Conservation (phyloP, 345 rosid genomes). For the Rhodomyrtus tomentosa region DNA sequence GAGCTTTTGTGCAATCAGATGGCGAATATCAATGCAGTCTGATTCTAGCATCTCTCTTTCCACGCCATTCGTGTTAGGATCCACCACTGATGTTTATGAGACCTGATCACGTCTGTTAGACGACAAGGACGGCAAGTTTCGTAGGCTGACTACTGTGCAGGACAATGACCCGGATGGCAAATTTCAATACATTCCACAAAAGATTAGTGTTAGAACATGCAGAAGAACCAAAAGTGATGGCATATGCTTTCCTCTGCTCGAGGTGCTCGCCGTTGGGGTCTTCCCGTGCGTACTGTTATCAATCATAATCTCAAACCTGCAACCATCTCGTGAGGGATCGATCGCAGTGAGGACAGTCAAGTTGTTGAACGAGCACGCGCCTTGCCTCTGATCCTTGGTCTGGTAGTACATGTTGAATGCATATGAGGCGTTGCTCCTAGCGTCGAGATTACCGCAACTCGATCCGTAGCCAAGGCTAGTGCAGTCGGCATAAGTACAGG, state of each 20-base stretch:
- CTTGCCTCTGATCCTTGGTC: slow-evolving; percentile 51
- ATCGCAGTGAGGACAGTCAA: slow-evolving; percentile 19
- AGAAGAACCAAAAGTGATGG: background rate
- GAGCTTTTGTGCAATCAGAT: background rate
- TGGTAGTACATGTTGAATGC: slow-evolving; percentile 72
- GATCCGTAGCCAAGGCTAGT: slow-evolving; percentile 53
- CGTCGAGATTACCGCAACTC: slow-evolving; percentile 37
- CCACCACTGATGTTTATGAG: background rate
- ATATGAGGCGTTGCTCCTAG: slow-evolving; percentile 47
- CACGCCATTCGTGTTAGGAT: background rate
- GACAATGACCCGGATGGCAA: background rate
- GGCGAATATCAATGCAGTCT: background rate
- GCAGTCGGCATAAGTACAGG: slow-evolving; percentile 64
- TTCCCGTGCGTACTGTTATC: slow-evolving; percentile 26
- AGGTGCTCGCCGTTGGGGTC: slow-evolving; percentile 1
- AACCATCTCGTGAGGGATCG: slow-evolving; percentile 43
- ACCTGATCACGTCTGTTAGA: background rate
- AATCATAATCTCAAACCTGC: slow-evolving; percentile 58
- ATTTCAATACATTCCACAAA: background rate
- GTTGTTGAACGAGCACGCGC: slow-evolving; percentile 32
- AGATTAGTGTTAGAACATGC: background rate
- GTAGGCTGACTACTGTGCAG: background rate
- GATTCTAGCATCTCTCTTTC: background rate
- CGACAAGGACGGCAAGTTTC: background rate
- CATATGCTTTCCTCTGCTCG: slow-evolving; percentile 1